These are phyloP conservation scores for Juglanconis sp. DNA, from an alignment of 2,329 filamentous ascomycete genomes.

Conservation along the genomic window DNA sequence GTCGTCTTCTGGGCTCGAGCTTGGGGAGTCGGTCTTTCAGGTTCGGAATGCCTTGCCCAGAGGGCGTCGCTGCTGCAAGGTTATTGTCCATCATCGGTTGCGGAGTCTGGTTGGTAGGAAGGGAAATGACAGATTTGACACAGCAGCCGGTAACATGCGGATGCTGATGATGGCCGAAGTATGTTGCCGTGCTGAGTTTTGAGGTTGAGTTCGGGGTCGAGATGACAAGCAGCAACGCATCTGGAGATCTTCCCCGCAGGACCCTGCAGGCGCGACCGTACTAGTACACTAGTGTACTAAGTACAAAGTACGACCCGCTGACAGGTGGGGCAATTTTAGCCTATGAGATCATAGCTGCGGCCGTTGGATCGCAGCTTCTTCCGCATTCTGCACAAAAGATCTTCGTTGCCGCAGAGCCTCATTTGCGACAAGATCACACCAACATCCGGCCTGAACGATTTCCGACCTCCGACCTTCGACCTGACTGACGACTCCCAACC, in stretches of 20 bases:
- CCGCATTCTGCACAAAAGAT: background rate
- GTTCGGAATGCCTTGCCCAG: slow-evolving; percentile 36
- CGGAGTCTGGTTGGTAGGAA: background rate
- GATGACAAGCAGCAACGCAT: background rate
- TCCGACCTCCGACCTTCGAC: background rate
- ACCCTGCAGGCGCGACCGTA: background rate
- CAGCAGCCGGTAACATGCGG: too few species aligned
- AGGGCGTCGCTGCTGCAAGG: background rate
- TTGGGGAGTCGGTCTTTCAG: slow-evolving; percentile 61
- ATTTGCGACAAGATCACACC: background rate
- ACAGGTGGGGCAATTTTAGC: slow-evolving; percentile 9
- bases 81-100: background rate
- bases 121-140: background rate
- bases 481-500: background rate
- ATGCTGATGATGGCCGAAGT: too few species aligned
- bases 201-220: background rate
- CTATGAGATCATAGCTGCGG: slow-evolving; percentile 14
- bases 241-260: background rate
- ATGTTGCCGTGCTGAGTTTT: too few species aligned
- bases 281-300: too few species aligned
- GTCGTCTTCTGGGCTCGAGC: slow-evolving; percentile 61
- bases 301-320: background rate
- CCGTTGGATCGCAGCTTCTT: background rate
- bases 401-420: slow-evolving; percentile 11
- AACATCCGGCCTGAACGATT: background rate